A percentile compares a stretch with the other conserved stretches of the same genome.
These are phyloP conservation scores for Starmerella asiatica DNA, from an alignment of 805 yeast genomes.

Conservation along the genomic window DNA sequence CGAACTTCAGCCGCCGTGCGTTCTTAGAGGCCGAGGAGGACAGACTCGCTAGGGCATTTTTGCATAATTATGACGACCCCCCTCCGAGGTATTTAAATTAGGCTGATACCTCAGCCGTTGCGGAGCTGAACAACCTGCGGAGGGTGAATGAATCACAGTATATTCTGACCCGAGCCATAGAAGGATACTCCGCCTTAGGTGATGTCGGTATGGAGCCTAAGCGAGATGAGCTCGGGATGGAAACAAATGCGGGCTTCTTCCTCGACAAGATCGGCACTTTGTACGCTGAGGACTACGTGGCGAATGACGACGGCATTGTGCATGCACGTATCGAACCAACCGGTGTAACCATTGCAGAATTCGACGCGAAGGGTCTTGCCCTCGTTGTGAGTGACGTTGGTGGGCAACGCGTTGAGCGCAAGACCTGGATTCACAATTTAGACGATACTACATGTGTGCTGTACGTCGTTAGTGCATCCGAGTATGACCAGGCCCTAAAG, in stretches of 20 bases:
- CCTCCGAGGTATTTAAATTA: too few relatives aligned
- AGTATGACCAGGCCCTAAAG: slow-evolving; percentile 80
- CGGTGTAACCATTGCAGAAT: slow-evolving; percentile 80
- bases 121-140: not conserved
- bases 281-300: slow-evolving; percentile 49
- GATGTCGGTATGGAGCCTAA: not conserved
- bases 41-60: slow-evolving; percentile 52
- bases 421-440: slow-evolving; percentile 95
- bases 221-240: slow-evolving; percentile 64
- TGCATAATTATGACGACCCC: slow-evolving; percentile 13
- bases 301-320: slow-evolving; percentile 71
- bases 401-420: slow-evolving; percentile 91
- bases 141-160: too few relatives aligned
- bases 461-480: slow-evolving; percentile 79
- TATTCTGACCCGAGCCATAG: too few relatives aligned
- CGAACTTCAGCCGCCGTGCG: slow-evolving; percentile 25
- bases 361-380: slow-evolving; percentile 47
- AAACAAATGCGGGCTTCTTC: slow-evolving; percentile 68
- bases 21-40: slow-evolving; percentile 26
- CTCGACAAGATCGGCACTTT: slow-evolving; percentile 60
- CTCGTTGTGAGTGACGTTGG: slow-evolving; percentile 89
- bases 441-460: slow-evolving; percentile 78
- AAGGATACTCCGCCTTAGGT: not conserved
- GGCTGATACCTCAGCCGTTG: too few relatives aligned
- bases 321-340: slow-evolving; percentile 90